Base-by-base conservation (phyloP, 768 basidiomycete genomes). In the Serendipita vermifera region DNA sequence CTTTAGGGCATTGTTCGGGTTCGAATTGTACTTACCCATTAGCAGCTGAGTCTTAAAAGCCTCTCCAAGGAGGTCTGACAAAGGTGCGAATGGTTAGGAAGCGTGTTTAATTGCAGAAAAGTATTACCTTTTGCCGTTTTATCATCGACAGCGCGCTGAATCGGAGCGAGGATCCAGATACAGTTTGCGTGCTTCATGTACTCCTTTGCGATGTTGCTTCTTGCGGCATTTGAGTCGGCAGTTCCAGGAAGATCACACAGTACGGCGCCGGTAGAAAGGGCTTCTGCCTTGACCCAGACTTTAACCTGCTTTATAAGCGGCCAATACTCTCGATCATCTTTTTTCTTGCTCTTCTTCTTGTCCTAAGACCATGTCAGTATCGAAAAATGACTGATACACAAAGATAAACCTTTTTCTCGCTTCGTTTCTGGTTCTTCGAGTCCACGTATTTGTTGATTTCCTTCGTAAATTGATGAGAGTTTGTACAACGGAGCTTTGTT, bases 111-210 rank as follows among this genome's bases (percentile, higher is more conserved):
- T 22, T 22, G 15, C 3, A 35, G 36, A 40, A 11, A 36, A 38
- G 60, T n/a, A n/a, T 26, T 63, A 76, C 79, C 78, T 69, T 76
- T 71, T 0, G 80, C 80, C 3, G 77, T 78, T 66, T 80, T 80
- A 60, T 81, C 80, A 59, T 82, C 79, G 1, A 83, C 80, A 33
- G 81, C 81, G 14, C 80, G 63, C 1, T 74, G 78, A 46, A 82
- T 81, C 3, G 81, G 80, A 2, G 80, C 81, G n/a, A 82, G 64
- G 60, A 82, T 79, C 80, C 80, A 83, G 33, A 81, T 75, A 55
- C 77, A 79, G 43, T 78, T 70, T 54, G 76, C 77, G 56, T 77
- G 80, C 63, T 82, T 82, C 79, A 82, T 80, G 64, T 81, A 82
- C 29, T 77, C 73, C 63, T 80, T 80, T 2, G 81, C 79, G 39